These are phyloP conservation scores for Paramecium primaurelia DNA, from an alignment of 73 alveolate species.

Conservation along the genomic window DNA sequence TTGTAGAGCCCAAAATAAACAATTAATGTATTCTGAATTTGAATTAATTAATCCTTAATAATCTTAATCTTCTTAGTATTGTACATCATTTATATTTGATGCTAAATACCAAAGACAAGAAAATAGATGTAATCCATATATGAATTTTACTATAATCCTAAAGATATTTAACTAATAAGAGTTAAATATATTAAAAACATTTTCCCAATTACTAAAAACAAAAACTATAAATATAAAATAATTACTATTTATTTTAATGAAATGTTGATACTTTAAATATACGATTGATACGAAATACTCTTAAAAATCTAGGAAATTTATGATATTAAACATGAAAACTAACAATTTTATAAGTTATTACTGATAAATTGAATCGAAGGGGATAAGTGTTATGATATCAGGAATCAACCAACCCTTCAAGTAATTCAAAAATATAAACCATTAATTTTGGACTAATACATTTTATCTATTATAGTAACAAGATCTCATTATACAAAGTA, in stretches of 20 bases:
- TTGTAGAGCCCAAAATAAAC: neutral
- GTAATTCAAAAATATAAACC: neutral
- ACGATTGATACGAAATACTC: neutral
- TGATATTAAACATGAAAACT: neutral
- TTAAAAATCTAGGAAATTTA: neutral
- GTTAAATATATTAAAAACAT: neutral
- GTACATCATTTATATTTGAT: neutral
- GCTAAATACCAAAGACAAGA: conserved; percentile 21
- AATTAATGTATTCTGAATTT: neutral
- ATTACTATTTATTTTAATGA: neutral
- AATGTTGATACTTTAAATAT: neutral
- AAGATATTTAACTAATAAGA: neutral
- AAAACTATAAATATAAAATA: neutral
- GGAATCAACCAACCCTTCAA: neutral
- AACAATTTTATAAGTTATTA: neutral
- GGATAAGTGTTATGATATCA: neutral
- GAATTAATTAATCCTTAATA: neutral
- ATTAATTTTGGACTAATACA: neutral
- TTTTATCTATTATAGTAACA: neutral
- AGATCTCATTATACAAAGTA: neutral
- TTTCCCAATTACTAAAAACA: neutral
- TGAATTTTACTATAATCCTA: neutral
- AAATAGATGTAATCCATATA: neutral
- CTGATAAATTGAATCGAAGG: neutral
- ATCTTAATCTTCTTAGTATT: neutral